phyloP scores from a whole-genome alignment of 83 land plant species.

The Picea abies region DNA sequence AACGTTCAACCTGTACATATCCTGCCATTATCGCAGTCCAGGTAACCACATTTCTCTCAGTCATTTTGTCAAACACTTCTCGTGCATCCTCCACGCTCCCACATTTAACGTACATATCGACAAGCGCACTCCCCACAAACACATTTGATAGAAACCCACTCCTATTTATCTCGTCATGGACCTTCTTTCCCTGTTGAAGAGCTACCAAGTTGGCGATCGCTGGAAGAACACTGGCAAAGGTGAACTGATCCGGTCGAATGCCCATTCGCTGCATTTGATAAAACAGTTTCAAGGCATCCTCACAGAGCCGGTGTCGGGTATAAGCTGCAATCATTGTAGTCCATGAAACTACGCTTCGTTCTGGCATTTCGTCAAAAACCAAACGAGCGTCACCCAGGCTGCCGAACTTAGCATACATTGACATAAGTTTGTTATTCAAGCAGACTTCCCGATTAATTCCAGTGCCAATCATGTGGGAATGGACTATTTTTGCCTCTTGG shows the following conservation, averaged over 20 bases:
- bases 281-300: slow-evolving; percentile 38
- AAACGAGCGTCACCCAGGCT: slow-evolving; percentile 21
- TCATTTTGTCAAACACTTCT: slow-evolving; percentile 32
- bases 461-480: slow-evolving; percentile 24
- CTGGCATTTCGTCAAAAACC: slow-evolving; percentile 42
- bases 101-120: slow-evolving; percentile 61
- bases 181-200: slow-evolving; percentile 50
- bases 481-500: slow-evolving; percentile 19
- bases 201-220: slow-evolving; percentile 33
- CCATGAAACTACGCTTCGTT: slow-evolving; percentile 45
- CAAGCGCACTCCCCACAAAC: slow-evolving; percentile 52
- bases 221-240: slow-evolving; percentile 53
- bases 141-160: slow-evolving; percentile 29
- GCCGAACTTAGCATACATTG: slow-evolving; percentile 31
- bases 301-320: slow-evolving; percentile 42
- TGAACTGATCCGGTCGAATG: slow-evolving; percentile 47
- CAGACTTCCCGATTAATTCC: slow-evolving; percentile 28
- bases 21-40: slow-evolving; percentile 21
- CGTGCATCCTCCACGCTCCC: slow-evolving; percentile 35
- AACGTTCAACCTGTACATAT: no score
- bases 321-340: slow-evolving; percentile 62
- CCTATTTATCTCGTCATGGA: slow-evolving; percentile 42
- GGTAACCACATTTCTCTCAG: slow-evolving; percentile 35
- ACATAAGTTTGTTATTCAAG: slow-evolving; percentile 34
- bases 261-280: slow-evolving; percentile 26